These are phyloP conservation scores for Lactarius pseudohatsudake DNA, from an alignment of 768 basidiomycete species.

Conservation along the genomic window DNA sequence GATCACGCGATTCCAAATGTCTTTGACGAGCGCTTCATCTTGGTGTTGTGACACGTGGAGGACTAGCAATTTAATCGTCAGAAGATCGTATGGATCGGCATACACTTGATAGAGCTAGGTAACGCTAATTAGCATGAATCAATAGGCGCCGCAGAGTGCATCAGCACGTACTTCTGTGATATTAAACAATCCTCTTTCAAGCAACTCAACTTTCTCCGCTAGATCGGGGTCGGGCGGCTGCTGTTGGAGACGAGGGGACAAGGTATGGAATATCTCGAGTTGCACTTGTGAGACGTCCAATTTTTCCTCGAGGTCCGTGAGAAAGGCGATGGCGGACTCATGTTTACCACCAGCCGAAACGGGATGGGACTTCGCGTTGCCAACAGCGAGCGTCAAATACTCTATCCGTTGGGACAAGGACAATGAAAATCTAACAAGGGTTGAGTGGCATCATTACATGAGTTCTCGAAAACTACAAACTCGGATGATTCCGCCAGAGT, in stretches of 20 bases:
- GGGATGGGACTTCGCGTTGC: constrained; percentile 94
- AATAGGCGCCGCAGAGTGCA: constrained; percentile 3
- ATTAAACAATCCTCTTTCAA: constrained; percentile 63
- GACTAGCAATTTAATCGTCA: constrained; percentile 82
- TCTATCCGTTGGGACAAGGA: constrained; percentile 77
- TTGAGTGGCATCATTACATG: background rate
- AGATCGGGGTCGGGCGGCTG: constrained; percentile 47
- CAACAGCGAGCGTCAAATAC: constrained; percentile 90
- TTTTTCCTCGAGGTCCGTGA: constrained; percentile 94
- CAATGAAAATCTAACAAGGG: constrained; percentile 55
- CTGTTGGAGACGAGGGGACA: constrained; percentile 60
- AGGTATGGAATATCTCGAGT: constrained; percentile 77
- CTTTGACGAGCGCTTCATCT: constrained; percentile 75
- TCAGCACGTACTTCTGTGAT: constrained; percentile 75
- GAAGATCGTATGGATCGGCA: constrained; percentile 82
- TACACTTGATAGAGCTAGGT: constrained; percentile 82
- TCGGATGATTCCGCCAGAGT: constrained; percentile 80
- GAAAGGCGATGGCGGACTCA: constrained; percentile 90
- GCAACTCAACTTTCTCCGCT: constrained; percentile 58
- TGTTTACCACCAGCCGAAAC: constrained; percentile 73
- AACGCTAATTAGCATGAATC: background rate
- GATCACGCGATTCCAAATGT: constrained; percentile 89
- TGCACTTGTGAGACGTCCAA: constrained; percentile 97
- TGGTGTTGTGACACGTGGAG: constrained; percentile 92
- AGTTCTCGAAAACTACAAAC: constrained; percentile 45